A percentile compares a stretch with the other conserved stretches of the same genome.
Conservation (phyloP, 768 basidiomycete species). For the Pleurotus salmoneostramineus region DNA sequence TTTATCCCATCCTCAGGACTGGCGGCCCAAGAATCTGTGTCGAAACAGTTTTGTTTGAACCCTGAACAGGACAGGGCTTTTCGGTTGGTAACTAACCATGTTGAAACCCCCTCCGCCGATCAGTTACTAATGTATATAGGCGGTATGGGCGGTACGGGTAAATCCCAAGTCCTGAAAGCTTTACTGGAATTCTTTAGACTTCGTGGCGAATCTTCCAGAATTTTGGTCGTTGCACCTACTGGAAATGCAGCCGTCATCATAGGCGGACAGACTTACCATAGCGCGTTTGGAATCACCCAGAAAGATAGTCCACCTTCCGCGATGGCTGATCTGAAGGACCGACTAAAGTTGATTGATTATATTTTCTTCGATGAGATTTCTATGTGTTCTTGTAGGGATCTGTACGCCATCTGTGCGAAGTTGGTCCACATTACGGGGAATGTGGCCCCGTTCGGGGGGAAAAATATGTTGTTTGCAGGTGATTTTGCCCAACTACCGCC, state of each 20-base stretch:
- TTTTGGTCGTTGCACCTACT: conserved; percentile 22
- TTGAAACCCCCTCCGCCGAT: conserved; percentile 1
- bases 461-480: conserved; percentile 29
- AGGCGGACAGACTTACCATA: conserved; percentile 21
- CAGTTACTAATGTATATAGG: conserved; percentile 28
- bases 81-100: conserved; percentile 24
- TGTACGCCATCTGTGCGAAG: conserved; percentile 27
- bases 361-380: conserved; percentile 39
- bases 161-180: conserved; percentile 25
- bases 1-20: too few species aligned
- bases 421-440: conserved; percentile 8
- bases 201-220: conserved; percentile 20
- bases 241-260: conserved; percentile 21
- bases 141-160: conserved; percentile 30
- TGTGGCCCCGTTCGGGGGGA: conserved; percentile 21
- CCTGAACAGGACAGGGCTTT: conserved; percentile 27
- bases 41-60: conserved; percentile 17
- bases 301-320: too few species aligned
- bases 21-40: background rate
- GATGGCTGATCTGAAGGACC: background rate
- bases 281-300: conserved; percentile 8
- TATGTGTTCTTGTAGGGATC: conserved; percentile 30
- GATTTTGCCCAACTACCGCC: conserved; percentile 31
- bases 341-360: conserved; percentile 22
- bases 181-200: conserved; percentile 17